Evolutionary conservation across 768 basidiomycete species (phyloP).

Genomic region (Artomyces pyxidatus): DNA sequence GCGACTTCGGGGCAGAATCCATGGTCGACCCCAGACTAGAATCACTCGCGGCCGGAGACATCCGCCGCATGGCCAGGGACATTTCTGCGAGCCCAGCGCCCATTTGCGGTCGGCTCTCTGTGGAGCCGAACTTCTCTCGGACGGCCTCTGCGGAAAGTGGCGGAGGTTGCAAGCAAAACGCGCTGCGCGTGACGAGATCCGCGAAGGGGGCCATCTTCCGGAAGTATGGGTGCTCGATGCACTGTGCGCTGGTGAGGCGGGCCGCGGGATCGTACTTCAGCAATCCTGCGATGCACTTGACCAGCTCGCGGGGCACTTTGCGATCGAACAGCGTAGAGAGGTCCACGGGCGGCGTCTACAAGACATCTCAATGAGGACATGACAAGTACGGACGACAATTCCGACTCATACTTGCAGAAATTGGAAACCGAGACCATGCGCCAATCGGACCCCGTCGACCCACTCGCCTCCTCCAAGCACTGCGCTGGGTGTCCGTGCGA

Average conservation of each 20-base stretch:
- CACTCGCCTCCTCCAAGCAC: constrained; percentile 83
- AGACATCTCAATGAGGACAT: constrained; percentile 8
- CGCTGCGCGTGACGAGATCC: too few relatives aligned
- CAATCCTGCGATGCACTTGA: constrained; percentile 88
- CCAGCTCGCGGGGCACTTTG: constrained; percentile 65
- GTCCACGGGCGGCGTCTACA: constrained; percentile 57
- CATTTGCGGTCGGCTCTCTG: too few relatives aligned
- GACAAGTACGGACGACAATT: neutral
- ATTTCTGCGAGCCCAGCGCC: too few relatives aligned
- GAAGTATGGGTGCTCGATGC: constrained; percentile 87
- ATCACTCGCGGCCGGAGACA: too few relatives aligned
- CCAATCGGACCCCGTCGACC: constrained; percentile 81
- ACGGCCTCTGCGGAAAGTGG: too few relatives aligned
- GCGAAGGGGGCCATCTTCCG: too few relatives aligned
- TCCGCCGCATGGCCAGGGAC: too few relatives aligned
- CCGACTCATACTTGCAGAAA: constrained; percentile 73
- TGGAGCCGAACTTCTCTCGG: too few relatives aligned
- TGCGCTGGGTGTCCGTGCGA: constrained; percentile 59
- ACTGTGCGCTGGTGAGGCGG: constrained; percentile 80
- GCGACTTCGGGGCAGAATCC: too few relatives aligned
- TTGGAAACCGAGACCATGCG: constrained; percentile 70
- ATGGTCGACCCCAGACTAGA: too few relatives aligned
- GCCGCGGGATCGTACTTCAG: constrained; percentile 86
- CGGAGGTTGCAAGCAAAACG: too few relatives aligned
- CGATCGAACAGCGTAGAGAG: constrained; percentile 70